Percentiles rank a stretch among this genome's conserved stretches.
Evolutionary conservation across 106 monocot species (phyloP).

Genomic region (Posidonia australis): DNA sequence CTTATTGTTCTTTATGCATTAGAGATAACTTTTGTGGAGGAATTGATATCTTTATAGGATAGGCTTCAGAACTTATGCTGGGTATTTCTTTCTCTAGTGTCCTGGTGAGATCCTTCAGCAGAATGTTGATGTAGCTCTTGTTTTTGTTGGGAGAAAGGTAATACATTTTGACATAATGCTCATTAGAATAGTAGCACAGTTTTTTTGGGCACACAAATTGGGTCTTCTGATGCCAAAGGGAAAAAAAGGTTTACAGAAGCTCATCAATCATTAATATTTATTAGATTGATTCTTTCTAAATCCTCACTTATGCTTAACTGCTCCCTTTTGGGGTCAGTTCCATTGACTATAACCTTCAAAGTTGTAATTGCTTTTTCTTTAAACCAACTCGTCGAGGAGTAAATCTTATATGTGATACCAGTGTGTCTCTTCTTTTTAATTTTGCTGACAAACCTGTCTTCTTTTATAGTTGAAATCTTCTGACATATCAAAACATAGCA

Average conservation of each 20-base stretch:
- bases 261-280: no score
- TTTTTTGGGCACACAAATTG: no score
- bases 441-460: neutral
- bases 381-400: neutral
- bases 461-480: slow-evolving; percentile 58
- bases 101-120: slow-evolving; percentile 24
- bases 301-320: no score
- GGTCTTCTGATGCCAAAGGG: no score
- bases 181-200: no score
- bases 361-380: no score
- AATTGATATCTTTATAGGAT: neutral
- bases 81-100: slow-evolving; percentile 36
- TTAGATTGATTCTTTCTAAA: no score
- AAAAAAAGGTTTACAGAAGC: no score
- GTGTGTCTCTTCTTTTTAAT: neutral
- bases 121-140: slow-evolving; percentile 62
- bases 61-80: neutral
- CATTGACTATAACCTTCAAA: no score
- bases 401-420: neutral
- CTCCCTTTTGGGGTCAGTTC: no score
- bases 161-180: neutral
- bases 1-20: neutral
- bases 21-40: neutral
- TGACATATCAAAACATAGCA: slow-evolving; percentile 44
- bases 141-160: slow-evolving; percentile 88